phyloP scores from a whole-genome alignment of 1,139 yeast species.

The Tardiomyces depauwii region DNA sequence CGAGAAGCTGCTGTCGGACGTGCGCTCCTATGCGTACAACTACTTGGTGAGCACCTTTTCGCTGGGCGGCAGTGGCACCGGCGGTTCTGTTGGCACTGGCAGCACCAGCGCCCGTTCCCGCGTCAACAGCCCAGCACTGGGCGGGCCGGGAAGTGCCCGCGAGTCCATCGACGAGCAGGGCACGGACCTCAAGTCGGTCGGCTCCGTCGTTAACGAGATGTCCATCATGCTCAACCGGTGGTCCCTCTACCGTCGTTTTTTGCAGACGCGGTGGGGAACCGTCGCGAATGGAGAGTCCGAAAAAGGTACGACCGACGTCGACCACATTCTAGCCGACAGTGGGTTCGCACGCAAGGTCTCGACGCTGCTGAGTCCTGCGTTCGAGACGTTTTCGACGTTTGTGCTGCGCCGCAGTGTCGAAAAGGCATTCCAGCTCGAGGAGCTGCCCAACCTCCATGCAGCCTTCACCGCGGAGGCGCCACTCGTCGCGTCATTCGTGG shows the following conservation, averaged over 20 bases:
- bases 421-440: constrained; percentile 72
- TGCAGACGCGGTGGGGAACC: constrained; percentile 29
- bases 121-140: constrained; percentile 8
- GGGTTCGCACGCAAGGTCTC: constrained; percentile 50
- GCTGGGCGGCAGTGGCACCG: constrained; percentile 2
- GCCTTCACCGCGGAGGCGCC: constrained; percentile 36
- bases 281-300: too few relatives aligned
- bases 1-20: constrained; percentile 44
- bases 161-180: constrained; percentile 19
- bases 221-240: constrained; percentile 75
- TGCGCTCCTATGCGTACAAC: constrained; percentile 43
- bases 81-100: too few relatives aligned
- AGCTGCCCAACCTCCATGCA: constrained; percentile 36
- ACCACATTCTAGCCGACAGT: constrained; percentile 40
- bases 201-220: constrained; percentile 52
- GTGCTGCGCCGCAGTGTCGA: constrained; percentile 72
- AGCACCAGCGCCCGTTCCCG: constrained; percentile 3
- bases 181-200: constrained; percentile 41
- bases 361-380: constrained; percentile 43
- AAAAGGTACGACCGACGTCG: constrained; percentile 12
- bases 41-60: constrained; percentile 26
- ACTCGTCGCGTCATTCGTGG: constrained; percentile 75
- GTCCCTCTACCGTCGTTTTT: constrained; percentile 72
- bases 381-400: constrained; percentile 52
- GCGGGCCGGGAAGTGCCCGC: constrained; percentile 8